Percentiles rank a stretch among this genome's conserved stretches.
Conservation (phyloP, 2,329 filamentous ascomycete species). For the Neonectria coccinea region DNA sequence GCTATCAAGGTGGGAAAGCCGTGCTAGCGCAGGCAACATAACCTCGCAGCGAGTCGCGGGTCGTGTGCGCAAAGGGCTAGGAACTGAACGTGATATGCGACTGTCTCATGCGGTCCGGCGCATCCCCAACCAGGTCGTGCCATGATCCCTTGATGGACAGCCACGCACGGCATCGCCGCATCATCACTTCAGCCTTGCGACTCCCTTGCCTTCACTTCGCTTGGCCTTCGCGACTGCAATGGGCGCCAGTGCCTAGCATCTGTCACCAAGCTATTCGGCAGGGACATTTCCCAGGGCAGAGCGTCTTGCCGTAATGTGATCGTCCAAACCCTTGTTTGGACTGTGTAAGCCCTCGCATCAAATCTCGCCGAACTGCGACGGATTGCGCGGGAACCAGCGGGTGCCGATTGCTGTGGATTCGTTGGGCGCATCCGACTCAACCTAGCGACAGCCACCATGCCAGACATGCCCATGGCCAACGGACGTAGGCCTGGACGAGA, state of each 20-base stretch:
- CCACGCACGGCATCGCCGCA: constrained; percentile 6
- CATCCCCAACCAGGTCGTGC: constrained; percentile 25
- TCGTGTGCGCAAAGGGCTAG: constrained; percentile 15
- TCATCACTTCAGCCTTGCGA: constrained; percentile 15
- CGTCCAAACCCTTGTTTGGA: constrained; percentile 5
- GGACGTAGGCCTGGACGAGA: constrained; percentile 30
- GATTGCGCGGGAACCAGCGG: constrained; percentile 38
- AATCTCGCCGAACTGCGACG: constrained; percentile 36
- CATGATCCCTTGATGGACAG: constrained; percentile 31
- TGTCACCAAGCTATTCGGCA: constrained; percentile 2
- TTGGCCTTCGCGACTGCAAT: background rate
- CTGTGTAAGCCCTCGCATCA: constrained; percentile 31
- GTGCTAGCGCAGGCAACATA: constrained; percentile 21
- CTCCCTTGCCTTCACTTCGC: background rate
- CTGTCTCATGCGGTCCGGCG: constrained; percentile 29
- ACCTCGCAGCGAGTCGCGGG: constrained; percentile 2
- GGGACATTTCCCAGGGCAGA: background rate
- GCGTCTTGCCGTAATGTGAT: background rate
- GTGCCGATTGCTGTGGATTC: constrained; percentile 34
- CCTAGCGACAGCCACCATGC: constrained; percentile 42
- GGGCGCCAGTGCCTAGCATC: background rate
- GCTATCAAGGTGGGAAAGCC: constrained; percentile 27
- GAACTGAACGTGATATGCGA: constrained; percentile 26
- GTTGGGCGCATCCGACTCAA: constrained; percentile 36
- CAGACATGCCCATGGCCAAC: constrained; percentile 33